Percentiles rank a stretch among this genome's conserved stretches.
Evolutionary conservation across 2,329 filamentous ascomycete species (phyloP).

Genomic region (Xylaria sp.): DNA sequence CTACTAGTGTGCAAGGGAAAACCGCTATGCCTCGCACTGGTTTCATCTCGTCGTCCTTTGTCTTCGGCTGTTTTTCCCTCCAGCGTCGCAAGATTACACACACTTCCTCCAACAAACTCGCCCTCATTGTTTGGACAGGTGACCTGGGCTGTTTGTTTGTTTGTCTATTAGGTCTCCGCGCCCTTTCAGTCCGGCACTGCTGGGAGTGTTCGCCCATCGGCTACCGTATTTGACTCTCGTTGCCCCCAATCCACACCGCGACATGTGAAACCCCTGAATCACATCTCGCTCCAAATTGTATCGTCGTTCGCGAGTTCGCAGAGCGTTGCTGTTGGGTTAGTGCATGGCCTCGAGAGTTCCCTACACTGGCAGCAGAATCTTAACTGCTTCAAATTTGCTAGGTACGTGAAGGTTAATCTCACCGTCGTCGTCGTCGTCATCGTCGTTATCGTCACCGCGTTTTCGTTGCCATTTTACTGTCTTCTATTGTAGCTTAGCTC

Average conservation of each 20-base stretch:
- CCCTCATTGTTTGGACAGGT: slow-evolving; percentile 4
- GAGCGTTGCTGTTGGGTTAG: slow-evolving; percentile 3
- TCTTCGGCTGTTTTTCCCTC: slow-evolving; percentile 15
- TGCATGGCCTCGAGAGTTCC: neutral
- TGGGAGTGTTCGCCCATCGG: neutral
- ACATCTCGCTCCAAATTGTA: slow-evolving; percentile 14
- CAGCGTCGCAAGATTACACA: slow-evolving; percentile 7
- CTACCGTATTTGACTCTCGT: slow-evolving; percentile 12
- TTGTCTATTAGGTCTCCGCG: neutral
- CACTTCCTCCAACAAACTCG: neutral
- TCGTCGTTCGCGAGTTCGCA: slow-evolving; percentile 22
- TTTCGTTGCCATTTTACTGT: neutral
- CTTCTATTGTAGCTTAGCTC: neutral
- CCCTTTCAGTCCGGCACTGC: slow-evolving; percentile 13
- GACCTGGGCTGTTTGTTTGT: slow-evolving; percentile 3
- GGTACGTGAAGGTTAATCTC: slow-evolving; percentile 23
- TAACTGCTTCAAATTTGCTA: neutral
- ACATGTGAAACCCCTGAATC: slow-evolving; percentile 35
- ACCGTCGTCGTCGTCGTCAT: neutral
- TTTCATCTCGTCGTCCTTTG: slow-evolving; percentile 16
- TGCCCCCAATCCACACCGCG: slow-evolving; percentile 15
- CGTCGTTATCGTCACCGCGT: neutral
- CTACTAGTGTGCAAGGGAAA: slow-evolving; percentile 11
- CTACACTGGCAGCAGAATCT: neutral
- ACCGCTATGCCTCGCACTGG: slow-evolving; percentile 11